Conservation (phyloP, 2,329 filamentous ascomycete genomes). For the Fusarium marasasianum region DNA sequence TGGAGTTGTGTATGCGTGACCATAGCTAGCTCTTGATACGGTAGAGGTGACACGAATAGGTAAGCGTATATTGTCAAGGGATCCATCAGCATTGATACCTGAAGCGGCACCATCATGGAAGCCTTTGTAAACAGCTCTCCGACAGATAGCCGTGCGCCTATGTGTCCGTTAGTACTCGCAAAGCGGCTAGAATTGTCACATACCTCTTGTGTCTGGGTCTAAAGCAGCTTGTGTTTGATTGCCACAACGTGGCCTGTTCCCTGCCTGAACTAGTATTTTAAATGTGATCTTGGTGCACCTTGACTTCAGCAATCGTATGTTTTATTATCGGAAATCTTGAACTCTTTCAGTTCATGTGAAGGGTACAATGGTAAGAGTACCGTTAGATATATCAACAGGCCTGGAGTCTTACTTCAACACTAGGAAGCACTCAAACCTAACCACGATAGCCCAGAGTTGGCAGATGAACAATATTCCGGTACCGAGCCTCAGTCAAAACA, state of each 20-base stretch:
- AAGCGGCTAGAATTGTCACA: background rate
- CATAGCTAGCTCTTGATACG: background rate
- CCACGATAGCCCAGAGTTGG: background rate
- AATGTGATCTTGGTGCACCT: too few relatives aligned
- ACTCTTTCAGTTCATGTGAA: background rate
- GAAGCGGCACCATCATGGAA: background rate
- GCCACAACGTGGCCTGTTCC: too few relatives aligned
- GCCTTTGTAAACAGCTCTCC: background rate
- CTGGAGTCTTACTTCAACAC: background rate
- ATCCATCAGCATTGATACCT: background rate
- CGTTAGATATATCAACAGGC: background rate
- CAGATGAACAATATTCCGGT: background rate
- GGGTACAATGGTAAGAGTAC: background rate
- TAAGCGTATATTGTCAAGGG: background rate
- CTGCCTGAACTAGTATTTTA: background rate
- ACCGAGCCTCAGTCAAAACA: background rate
- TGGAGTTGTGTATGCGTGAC: background rate
- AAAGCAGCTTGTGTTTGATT: background rate
- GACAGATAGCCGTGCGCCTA: background rate
- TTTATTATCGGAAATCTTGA: background rate
- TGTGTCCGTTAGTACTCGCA: background rate
- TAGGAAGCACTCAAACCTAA: background rate
- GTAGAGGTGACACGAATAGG: background rate
- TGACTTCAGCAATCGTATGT: background rate
- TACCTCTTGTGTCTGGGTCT: background rate